phyloP scores from a whole-genome alignment of 2,329 filamentous ascomycete genomes.

The Diplodia seriata region DNA sequence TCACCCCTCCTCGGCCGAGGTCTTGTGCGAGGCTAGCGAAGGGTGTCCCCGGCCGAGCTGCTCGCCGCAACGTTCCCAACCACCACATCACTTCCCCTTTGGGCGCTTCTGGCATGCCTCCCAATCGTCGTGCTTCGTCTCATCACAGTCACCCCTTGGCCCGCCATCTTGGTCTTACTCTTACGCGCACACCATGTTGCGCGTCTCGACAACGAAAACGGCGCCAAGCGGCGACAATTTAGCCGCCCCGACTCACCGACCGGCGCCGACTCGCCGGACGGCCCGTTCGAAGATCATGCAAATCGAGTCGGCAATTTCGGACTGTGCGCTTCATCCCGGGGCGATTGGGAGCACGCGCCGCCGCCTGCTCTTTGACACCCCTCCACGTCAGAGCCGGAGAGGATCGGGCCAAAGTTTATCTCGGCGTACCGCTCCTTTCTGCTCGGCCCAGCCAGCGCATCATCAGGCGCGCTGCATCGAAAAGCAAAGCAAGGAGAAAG shows the following conservation, averaged over 20 bases:
- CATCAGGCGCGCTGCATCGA: neutral
- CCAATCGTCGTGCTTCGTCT: neutral
- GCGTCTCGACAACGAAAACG: neutral
- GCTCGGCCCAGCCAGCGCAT: neutral
- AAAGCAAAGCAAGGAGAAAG: neutral
- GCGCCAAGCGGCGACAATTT: neutral
- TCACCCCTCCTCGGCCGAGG: conserved; percentile 18
- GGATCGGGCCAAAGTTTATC: neutral
- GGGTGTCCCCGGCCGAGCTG: conserved; percentile 3
- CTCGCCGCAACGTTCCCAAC: conserved; percentile 6
- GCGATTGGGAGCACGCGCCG: neutral
- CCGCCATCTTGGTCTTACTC: conserved; percentile 6
- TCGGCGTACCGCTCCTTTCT: neutral
- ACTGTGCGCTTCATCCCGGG: neutral
- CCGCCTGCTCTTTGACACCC: neutral
- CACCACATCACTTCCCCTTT: conserved; percentile 18
- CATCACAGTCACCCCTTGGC: neutral
- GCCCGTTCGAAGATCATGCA: conserved; percentile 4
- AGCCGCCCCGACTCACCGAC: conserved; percentile 16
- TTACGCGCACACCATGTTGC: neutral
- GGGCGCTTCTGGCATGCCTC: conserved; percentile 9
- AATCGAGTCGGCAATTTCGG: too few species aligned
- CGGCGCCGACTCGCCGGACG: neutral
- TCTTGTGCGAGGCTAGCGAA: conserved; percentile 1
- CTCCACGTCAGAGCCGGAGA: neutral